These are phyloP conservation scores for Aspergillus fijiensis DNA, from an alignment of 2,329 filamentous ascomycete genomes.

Conservation along the genomic window DNA sequence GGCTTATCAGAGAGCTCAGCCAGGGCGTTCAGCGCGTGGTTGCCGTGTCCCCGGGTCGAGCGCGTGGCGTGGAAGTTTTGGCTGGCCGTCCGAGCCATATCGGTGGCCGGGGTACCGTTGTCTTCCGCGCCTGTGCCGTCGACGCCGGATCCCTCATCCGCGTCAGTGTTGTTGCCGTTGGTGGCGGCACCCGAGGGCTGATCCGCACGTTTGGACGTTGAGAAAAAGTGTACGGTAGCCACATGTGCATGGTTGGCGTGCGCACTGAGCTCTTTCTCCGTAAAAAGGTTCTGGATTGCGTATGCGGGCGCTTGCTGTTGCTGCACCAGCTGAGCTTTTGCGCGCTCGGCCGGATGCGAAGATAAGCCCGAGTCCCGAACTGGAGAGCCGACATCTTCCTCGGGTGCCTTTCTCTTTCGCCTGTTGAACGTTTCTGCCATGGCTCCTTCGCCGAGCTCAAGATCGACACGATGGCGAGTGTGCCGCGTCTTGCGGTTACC, in stretches of 20 bases:
- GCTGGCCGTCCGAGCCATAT: slow-evolving; percentile 62
- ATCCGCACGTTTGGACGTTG: slow-evolving; percentile 52
- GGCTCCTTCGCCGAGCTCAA: slow-evolving; percentile 50
- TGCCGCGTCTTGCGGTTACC: slow-evolving; percentile 63
- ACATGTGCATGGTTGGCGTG: slow-evolving; percentile 62
- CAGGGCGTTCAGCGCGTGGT: slow-evolving; percentile 55
- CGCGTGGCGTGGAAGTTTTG: slow-evolving; percentile 58
- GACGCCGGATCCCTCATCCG: slow-evolving; percentile 36
- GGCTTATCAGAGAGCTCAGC: slow-evolving; percentile 56
- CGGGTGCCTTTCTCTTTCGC: slow-evolving; percentile 59
- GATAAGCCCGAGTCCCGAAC: slow-evolving; percentile 49
- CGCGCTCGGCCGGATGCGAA: slow-evolving; percentile 52
- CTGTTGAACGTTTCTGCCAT: slow-evolving; percentile 51
- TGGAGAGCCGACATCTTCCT: slow-evolving; percentile 61
- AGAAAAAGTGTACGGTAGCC: slow-evolving; percentile 59
- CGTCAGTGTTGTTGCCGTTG: slow-evolving; percentile 44
- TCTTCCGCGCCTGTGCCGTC: slow-evolving; percentile 44
- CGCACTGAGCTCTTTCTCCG: slow-evolving; percentile 64
- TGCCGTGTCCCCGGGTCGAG: slow-evolving; percentile 52
- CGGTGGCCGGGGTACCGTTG: slow-evolving; percentile 46
- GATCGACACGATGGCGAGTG: slow-evolving; percentile 57
- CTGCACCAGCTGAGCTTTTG: slow-evolving; percentile 53
- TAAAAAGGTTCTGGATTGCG: slow-evolving; percentile 64
- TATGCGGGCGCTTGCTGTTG: slow-evolving; percentile 61
- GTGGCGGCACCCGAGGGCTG: slow-evolving; percentile 39